These are phyloP conservation scores for Acarospora socialis DNA, from an alignment of 2,329 filamentous ascomycete genomes.

Conservation along the genomic window DNA sequence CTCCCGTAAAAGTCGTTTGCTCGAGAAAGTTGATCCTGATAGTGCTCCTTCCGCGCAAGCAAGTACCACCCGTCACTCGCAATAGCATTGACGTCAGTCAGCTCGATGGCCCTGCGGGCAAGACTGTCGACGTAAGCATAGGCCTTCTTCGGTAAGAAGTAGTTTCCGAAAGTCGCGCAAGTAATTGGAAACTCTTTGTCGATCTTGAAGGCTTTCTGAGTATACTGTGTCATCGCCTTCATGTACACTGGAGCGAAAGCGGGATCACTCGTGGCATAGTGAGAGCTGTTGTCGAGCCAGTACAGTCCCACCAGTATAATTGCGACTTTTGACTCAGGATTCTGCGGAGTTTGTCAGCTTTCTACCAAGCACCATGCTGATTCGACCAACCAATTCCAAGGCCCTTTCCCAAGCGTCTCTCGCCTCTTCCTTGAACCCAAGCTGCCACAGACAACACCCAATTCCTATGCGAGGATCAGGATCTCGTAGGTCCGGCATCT, in stretches of 20 bases:
- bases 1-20: conserved; percentile 79
- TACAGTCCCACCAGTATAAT: conserved; percentile 83
- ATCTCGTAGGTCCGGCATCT: conserved; percentile 76
- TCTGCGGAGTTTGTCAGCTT: conserved; percentile 24
- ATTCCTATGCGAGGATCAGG: conserved; percentile 94
- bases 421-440: conserved; percentile 87
- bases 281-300: conserved; percentile 74
- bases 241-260: conserved; percentile 78
- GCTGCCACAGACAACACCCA: conserved; percentile 92
- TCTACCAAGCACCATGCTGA: not conserved
- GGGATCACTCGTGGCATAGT: conserved; percentile 67
- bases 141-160: conserved; percentile 68
- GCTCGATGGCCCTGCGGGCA: conserved; percentile 84
- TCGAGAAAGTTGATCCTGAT: conserved; percentile 56
- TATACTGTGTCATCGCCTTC: conserved; percentile 87
- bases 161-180: conserved; percentile 77
- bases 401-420: conserved; percentile 80
- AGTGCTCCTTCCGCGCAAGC: conserved; percentile 81
- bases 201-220: conserved; percentile 82
- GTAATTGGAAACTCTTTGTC: conserved; percentile 85
- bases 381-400: conserved; percentile 51
- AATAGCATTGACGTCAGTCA: conserved; percentile 90
- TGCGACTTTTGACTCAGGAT: conserved; percentile 72
- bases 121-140: conserved; percentile 72
- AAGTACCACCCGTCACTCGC: conserved; percentile 97